These are phyloP conservation scores for Cladobotryum protrusum DNA, from an alignment of 2,329 filamentous ascomycete genomes.

Conservation along the genomic window DNA sequence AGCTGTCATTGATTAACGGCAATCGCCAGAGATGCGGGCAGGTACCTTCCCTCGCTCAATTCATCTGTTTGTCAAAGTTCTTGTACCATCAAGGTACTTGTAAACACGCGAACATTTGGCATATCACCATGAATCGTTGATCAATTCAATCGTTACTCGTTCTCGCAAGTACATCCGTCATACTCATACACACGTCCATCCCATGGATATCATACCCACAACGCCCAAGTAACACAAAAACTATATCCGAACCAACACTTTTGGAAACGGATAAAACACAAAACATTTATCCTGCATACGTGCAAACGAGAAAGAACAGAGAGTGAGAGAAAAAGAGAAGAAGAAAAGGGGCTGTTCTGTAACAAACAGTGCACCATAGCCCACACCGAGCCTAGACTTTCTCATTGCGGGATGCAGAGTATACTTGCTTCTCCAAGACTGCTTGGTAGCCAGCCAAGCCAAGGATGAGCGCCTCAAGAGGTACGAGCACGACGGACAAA, in stretches of 20 bases:
- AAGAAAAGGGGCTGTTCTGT: background rate
- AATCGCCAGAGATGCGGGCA: conserved; percentile 2
- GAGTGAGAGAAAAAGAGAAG: background rate
- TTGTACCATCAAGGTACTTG: no score
- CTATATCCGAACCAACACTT: no score
- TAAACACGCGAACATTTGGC: no score
- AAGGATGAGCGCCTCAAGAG: conserved; percentile 46
- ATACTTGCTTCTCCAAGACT: conserved; percentile 37
- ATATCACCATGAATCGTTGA: no score
- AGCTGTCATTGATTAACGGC: background rate
- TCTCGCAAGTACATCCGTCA: no score
- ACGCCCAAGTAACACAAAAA: no score
- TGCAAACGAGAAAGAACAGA: background rate
- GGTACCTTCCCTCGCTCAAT: background rate
- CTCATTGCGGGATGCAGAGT: conserved; percentile 15
- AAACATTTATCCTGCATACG: no score
- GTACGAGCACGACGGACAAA: conserved; percentile 50
- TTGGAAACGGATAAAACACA: no score
- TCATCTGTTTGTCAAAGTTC: background rate
- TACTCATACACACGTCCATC: no score
- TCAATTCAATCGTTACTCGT: no score
- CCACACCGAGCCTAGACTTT: conserved; percentile 32
- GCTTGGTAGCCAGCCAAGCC: conserved; percentile 40
- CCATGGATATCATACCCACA: no score
- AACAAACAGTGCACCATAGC: no score